Evolutionary conservation across 495 filamentous ascomycete genomes (phyloP).

Genomic region (Cercophora samala): DNA sequence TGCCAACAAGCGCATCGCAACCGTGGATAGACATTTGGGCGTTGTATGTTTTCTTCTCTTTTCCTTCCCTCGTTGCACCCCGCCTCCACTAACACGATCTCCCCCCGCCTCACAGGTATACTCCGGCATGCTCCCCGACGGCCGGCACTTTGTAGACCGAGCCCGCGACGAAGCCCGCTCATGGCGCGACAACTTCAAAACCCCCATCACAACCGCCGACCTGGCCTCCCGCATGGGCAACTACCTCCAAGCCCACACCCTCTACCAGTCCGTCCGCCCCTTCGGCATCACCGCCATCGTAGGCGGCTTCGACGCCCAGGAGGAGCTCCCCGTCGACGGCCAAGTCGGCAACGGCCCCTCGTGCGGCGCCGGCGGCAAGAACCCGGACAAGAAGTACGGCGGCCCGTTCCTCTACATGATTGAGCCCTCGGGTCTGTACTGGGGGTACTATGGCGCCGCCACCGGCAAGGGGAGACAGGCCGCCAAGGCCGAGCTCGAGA

Average conservation of each 20-base stretch:
- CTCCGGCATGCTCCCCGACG: constrained; percentile 89
- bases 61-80: neutral
- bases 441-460: constrained; percentile 97
- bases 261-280: constrained; percentile 92
- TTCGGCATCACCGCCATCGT: constrained; percentile 96
- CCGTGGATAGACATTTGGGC: constrained; percentile 88
- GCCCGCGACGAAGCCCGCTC: constrained; percentile 86
- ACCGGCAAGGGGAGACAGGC: constrained; percentile 95
- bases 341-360: constrained; percentile 77
- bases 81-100: neutral
- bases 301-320: constrained; percentile 86
- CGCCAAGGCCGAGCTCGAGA: constrained; percentile 96
- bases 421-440: constrained; percentile 93
- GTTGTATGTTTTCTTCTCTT: constrained; percentile 59
- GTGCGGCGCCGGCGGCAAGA: constrained; percentile 76
- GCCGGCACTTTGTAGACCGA: constrained; percentile 89
- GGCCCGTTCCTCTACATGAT: constrained; percentile 97
- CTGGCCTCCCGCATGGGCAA: constrained; percentile 87
- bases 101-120: constrained; percentile 63
- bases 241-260: constrained; percentile 94
- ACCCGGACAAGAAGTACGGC: constrained; percentile 68
- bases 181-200: constrained; percentile 88
- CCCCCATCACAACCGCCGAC: constrained; percentile 79
- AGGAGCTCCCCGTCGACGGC: constrained; percentile 75
- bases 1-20: constrained; percentile 95